Base-by-base conservation (phyloP, 2,329 filamentous ascomycete genomes). In the Neonectria neomacrospora region DNA sequence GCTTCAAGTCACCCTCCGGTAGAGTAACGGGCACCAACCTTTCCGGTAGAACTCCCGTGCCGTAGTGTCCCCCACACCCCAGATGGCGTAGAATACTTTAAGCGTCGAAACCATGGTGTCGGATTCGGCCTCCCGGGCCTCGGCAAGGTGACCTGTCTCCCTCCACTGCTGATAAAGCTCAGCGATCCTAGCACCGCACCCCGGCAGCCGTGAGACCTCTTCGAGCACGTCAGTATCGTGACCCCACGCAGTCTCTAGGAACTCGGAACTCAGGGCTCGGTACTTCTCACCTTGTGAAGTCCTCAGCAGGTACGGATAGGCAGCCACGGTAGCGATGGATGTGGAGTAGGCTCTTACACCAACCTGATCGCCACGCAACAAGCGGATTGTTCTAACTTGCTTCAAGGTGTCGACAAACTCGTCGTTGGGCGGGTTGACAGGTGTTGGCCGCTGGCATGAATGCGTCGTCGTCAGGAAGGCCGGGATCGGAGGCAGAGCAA, bases 321-420 rank as follows among this genome's bases (percentile, higher is more conserved):
- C 92, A 3, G 92, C 88, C 18, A 99, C 77, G 0, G 92, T 81
- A 6, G 96, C 93, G 67, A 98, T 97, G 12, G 91, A 90, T 2
- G 91, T 94, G 30, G 91, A 94, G 75, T 98, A 98, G 0, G 95
- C 94, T 52, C 93, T 87, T 0, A 94, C 88, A 2, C 93, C 93
- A 62, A 96, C 88, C 50, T 91, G 85, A 71, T 97, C 94, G 9
- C 88, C 87, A 1, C 86, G 89, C 2, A 97, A 82, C 16, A 88
- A 83, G 22, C 95, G 87, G 2, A 90, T 85, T 2, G 86, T 87
- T 48, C 91, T 88, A 67, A 98, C 93, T 63, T 90, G 90, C 69
- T 89, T 86, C 5, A 99, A 83, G 64, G 91, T 84, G 1, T 85
- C 79, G 44, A 97, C 87, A 75, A 99, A 98, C 0, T 77, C 77